These are phyloP conservation scores for Rhipidocladum racemiflorum DNA, from an alignment of 176 grass and related monocot genomes.

Conservation along the genomic window DNA sequence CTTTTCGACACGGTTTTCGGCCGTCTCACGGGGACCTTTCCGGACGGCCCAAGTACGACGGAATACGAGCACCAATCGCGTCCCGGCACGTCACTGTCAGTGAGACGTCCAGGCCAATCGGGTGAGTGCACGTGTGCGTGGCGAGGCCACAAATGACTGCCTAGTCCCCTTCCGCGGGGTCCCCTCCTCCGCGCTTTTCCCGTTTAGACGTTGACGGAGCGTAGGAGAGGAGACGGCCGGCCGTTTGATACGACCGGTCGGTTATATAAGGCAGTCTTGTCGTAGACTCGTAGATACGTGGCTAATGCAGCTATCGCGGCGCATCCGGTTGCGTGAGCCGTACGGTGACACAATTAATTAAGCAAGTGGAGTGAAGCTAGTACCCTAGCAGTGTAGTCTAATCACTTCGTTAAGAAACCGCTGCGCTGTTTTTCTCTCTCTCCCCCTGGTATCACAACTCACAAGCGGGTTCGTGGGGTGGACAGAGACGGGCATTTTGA, in stretches of 20 bases:
- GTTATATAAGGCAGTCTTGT: conserved; percentile 8
- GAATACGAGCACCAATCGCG: not conserved
- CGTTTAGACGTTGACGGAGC: not conserved
- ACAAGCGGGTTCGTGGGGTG: not conserved
- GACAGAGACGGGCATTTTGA: no score
- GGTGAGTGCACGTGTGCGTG: rapidly evolving
- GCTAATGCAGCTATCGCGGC: not conserved
- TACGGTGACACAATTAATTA: conserved; percentile 2
- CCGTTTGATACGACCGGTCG: conserved; percentile 2
- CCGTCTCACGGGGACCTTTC: not conserved
- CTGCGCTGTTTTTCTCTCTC: not conserved
- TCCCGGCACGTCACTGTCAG: not conserved
- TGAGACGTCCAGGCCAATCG: not conserved
- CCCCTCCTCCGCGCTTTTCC: not conserved
- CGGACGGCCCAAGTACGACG: not conserved
- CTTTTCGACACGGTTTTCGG: not conserved
- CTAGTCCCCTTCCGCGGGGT: not conserved
- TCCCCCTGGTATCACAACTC: not conserved
- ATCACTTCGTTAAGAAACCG: not conserved
- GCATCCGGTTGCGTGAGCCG: not conserved
- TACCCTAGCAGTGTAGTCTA: not conserved
- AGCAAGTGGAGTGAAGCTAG: not conserved
- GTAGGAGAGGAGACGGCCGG: not conserved
- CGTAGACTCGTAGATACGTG: conserved; percentile 5
- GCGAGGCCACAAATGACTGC: not conserved